Evolutionary conservation across 768 basidiomycete species (phyloP).

Genomic region (Hortiboletus campestris): DNA sequence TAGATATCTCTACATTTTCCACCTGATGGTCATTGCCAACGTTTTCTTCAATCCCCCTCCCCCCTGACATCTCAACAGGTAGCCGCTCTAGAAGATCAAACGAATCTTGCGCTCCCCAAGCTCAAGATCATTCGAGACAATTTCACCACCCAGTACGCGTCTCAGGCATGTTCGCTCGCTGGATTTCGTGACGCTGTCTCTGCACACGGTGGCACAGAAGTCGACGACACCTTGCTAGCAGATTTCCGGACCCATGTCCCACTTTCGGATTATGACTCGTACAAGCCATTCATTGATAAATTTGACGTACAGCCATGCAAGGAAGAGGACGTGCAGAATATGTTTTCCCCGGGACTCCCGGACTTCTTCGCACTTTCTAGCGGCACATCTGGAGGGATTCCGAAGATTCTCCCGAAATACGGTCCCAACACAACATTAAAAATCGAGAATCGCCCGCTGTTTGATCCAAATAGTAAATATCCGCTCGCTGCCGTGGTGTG

Average conservation of each 20-base stretch:
- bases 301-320: constrained; percentile 19
- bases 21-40: too few relatives aligned
- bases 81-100: not conserved
- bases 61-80: too few relatives aligned
- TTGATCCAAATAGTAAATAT: not conserved
- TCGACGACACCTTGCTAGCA: constrained; percentile 5
- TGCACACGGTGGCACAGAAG: not conserved
- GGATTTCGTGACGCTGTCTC: constrained; percentile 10
- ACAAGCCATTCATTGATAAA: constrained; percentile 13
- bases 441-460: not conserved
- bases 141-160: constrained; percentile 4
- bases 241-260: constrained; percentile 9
- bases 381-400: constrained; percentile 11
- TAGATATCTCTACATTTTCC: too few relatives aligned
- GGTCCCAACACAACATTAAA: not conserved
- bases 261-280: constrained; percentile 13
- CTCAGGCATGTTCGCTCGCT: not conserved
- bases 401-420: constrained; percentile 14
- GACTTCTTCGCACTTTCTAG: constrained; percentile 10
- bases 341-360: constrained; percentile 22
- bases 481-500: not conserved
- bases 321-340: constrained; percentile 14
- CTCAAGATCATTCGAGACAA: constrained; percentile 11
- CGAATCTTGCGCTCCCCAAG: not conserved
- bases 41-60: too few relatives aligned